These are phyloP conservation scores for Celoporthe dispersa DNA, from an alignment of 2,329 filamentous ascomycete genomes.

Conservation along the genomic window DNA sequence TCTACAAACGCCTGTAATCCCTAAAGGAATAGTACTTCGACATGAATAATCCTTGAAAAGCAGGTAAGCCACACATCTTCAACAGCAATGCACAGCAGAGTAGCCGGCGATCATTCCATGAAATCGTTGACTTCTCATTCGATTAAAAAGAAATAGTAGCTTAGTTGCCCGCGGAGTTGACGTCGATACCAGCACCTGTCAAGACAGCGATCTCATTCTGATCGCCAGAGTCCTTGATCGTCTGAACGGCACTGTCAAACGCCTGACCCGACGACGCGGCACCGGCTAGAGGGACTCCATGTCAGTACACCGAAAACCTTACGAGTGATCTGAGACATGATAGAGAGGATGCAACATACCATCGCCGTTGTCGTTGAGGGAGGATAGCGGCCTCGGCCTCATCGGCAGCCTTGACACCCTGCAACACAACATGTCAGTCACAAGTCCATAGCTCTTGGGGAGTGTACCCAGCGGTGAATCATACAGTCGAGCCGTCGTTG, in stretches of 20 bases:
- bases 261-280: constrained; percentile 14
- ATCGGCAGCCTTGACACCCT: constrained; percentile 20
- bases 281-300: constrained; percentile 16
- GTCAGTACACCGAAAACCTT: not conserved
- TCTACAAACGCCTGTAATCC: no score
- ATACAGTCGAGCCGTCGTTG: constrained; percentile 18
- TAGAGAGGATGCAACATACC: not conserved
- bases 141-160: not conserved
- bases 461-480: not conserved
- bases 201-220: constrained; percentile 18
- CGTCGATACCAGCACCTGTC: constrained; percentile 19
- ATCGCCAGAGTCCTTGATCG: constrained; percentile 18
- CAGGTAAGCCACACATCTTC: not conserved
- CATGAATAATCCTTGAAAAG: not conserved
- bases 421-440: not conserved
- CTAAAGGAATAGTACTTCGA: not conserved
- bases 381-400: constrained; percentile 25
- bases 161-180: constrained; percentile 5
- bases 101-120: not conserved
- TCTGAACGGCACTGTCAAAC: constrained; percentile 20
- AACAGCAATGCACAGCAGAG: not conserved
- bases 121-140: not conserved
- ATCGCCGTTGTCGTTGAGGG: constrained; percentile 21
- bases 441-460: not conserved
- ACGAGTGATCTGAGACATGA: not conserved